Percentiles rank a stretch among this genome's conserved stretches.
phyloP scores from a whole-genome alignment of 176 grass and related monocot species.

The Oryza rufipogon region DNA sequence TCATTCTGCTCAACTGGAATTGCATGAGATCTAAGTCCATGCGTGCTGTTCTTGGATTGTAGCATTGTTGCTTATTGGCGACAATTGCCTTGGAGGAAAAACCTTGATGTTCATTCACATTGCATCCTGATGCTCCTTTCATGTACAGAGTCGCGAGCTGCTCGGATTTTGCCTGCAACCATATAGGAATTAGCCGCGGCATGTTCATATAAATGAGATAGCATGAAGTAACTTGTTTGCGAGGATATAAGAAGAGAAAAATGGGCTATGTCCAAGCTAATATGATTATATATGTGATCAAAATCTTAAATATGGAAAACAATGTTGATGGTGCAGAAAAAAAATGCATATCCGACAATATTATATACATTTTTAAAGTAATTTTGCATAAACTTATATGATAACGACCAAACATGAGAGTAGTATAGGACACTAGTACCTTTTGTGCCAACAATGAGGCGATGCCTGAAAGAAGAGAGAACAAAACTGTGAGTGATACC shows the following conservation, averaged over 20 bases:
- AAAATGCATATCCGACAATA: neutral
- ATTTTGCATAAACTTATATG: conserved; percentile 21
- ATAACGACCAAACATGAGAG: neutral
- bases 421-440: conserved; percentile 42
- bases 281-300: neutral
- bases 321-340: conserved; percentile 3
- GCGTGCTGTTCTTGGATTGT: conserved; percentile 27
- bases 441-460: conserved; percentile 44
- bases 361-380: neutral
- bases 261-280: neutral
- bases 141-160: conserved; percentile 1
- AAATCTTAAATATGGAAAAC: neutral
- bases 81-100: conserved; percentile 25
- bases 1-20: conserved; percentile 39
- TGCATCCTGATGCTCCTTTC: conserved; percentile 3
- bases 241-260: neutral
- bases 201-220: neutral
- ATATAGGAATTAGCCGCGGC: neutral
- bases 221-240: neutral
- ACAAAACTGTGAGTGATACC: conserved; percentile 11
- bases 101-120: neutral
- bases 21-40: conserved; percentile 33
- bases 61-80: conserved; percentile 6
- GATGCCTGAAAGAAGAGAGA: conserved; percentile 45
- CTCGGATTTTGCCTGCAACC: conserved; percentile 5